Conservation (phyloP, 1,139 yeast genomes). For the Saccharomyces hybrid region DNA sequence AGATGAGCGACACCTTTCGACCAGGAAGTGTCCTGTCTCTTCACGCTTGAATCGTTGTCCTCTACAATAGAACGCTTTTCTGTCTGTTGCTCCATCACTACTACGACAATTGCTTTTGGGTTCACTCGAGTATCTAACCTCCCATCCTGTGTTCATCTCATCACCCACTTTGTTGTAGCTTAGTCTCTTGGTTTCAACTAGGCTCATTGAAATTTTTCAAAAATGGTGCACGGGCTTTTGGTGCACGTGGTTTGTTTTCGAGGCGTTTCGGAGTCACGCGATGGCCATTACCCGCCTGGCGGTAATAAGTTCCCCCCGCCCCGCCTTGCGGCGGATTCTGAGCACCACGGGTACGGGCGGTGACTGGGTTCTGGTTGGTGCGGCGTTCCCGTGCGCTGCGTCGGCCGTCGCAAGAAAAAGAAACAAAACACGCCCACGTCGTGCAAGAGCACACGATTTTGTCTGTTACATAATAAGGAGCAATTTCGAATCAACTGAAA, state of each 20-base stretch:
- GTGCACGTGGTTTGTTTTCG: not conserved
- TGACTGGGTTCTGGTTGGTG: not conserved
- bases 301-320: not conserved
- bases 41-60: not conserved
- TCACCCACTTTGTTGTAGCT: not conserved
- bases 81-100: not conserved
- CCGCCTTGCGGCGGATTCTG: not conserved
- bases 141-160: not conserved
- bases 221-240: not conserved
- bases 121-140: not conserved
- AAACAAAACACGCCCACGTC: not conserved
- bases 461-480: slow-evolving; percentile 1
- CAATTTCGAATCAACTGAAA: not conserved
- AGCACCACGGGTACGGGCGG: not conserved
- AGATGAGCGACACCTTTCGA: slow-evolving; percentile 56
- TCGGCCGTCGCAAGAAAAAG: not conserved
- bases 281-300: not conserved
- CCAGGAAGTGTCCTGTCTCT: slow-evolving; percentile 3
- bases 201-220: not conserved
- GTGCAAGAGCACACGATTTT: not conserved
- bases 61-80: slow-evolving; percentile 4
- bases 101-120: not conserved
- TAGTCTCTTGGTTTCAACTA: not conserved
- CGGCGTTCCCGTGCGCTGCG: not conserved
- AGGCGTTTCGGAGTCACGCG: not conserved